phyloP scores from a whole-genome alignment of 768 basidiomycete genomes.

The Cystobasidium ongulense region DNA sequence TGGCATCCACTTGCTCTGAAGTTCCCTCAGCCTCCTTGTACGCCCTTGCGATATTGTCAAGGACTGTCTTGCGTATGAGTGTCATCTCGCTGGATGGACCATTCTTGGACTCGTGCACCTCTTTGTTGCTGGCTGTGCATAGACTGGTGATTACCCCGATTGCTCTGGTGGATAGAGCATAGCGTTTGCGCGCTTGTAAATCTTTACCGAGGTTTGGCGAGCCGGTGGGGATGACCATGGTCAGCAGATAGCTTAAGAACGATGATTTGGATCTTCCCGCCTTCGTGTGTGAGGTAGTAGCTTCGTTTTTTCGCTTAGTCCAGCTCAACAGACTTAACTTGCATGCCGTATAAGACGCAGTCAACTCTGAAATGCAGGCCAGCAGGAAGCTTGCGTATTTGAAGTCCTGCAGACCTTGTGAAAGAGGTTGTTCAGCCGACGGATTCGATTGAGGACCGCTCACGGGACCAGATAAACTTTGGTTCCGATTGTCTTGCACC shows the following conservation, averaged over 20 bases:
- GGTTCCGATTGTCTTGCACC: background rate
- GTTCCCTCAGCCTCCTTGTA: slow-evolving; percentile 66
- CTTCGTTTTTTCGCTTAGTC: slow-evolving; percentile 39
- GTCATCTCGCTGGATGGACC: slow-evolving; percentile 56
- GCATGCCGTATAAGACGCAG: slow-evolving; percentile 87
- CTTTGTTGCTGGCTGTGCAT: slow-evolving; percentile 69
- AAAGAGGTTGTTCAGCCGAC: background rate
- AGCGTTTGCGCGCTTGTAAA: slow-evolving; percentile 39
- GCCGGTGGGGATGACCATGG: slow-evolving; percentile 70
- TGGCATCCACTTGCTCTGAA: slow-evolving; percentile 54
- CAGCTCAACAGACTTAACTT: slow-evolving; percentile 78
- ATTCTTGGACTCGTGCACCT: slow-evolving; percentile 63
- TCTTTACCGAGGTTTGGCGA: slow-evolving; percentile 52
- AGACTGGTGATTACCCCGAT: slow-evolving; percentile 76
- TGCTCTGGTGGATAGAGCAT: slow-evolving; percentile 47
- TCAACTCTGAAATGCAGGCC: slow-evolving; percentile 81
- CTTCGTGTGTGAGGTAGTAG: slow-evolving; percentile 52
- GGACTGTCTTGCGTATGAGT: slow-evolving; percentile 82
- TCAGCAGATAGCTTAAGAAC: slow-evolving; percentile 70
- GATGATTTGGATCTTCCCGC: slow-evolving; percentile 56
- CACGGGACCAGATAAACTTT: background rate
- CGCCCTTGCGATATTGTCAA: slow-evolving; percentile 76
- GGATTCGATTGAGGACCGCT: background rate
- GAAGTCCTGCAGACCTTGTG: slow-evolving; percentile 28
- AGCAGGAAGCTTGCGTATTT: slow-evolving; percentile 57